Conservation (phyloP, 106 monocot genomes). For the Platanthera zijinensis region DNA sequence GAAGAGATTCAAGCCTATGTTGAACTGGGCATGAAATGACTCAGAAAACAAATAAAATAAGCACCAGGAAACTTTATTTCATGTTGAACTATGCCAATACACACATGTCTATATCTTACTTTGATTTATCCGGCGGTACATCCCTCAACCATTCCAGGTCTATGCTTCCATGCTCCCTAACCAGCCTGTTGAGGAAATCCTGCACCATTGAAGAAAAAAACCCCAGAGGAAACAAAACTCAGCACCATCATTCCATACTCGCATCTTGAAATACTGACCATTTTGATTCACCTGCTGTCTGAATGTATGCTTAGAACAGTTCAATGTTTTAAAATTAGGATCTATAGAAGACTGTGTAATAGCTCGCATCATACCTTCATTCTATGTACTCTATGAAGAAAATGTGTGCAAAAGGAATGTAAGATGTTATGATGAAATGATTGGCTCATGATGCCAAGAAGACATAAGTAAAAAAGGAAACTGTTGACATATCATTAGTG, state of each 20-base stretch:
- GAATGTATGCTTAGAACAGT: neutral
- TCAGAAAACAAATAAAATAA: neutral
- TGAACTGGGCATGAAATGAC: neutral
- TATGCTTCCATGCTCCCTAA: conserved; percentile 22
- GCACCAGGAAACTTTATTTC: neutral
- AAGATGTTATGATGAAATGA: neutral
- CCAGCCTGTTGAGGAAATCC: conserved; percentile 20
- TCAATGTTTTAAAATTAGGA: neutral
- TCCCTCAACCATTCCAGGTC: conserved; percentile 30
- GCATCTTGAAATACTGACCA: neutral
- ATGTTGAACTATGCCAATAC: neutral
- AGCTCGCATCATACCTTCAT: neutral
- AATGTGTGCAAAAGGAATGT: neutral
- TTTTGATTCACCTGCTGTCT: neutral
- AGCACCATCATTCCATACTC: conserved; percentile 3
- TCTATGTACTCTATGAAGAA: neutral
- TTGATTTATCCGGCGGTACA: conserved; percentile 26
- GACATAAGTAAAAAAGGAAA: neutral
- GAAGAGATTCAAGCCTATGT: neutral
- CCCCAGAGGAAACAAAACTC: neutral
- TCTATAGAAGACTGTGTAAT: neutral
- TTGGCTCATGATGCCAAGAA: neutral
- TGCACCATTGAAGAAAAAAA: conserved; percentile 10
- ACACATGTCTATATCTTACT: conserved; percentile 15
- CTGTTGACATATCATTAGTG: too few species aligned